phyloP scores from a whole-genome alignment of 2,329 filamentous ascomycete species.

The Fusarium transvaalense region DNA sequence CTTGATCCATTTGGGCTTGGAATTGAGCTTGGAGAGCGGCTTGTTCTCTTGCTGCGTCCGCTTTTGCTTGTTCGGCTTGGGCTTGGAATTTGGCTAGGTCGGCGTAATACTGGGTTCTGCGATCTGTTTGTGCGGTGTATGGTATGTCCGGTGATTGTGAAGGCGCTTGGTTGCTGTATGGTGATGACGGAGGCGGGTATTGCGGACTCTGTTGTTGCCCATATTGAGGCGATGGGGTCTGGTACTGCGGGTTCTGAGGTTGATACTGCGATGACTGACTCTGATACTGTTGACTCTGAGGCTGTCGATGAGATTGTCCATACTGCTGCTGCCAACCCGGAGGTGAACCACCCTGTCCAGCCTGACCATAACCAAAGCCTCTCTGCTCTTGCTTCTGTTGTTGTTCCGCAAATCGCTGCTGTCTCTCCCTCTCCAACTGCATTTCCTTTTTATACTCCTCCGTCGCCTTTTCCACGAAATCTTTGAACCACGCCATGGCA shows the following conservation, averaged over 20 bases:
- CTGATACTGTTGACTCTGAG: conserved; percentile 17
- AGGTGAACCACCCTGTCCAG: neutral
- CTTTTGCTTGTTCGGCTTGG: neutral
- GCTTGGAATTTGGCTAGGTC: neutral
- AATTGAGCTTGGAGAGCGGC: neutral
- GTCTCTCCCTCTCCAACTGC: conserved; percentile 19
- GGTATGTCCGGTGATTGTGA: neutral
- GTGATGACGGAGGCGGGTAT: conserved; percentile 4
- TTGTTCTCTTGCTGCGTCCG: conserved; percentile 1
- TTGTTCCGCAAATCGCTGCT: conserved; percentile 32
- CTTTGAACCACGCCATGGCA: conserved; percentile 43
- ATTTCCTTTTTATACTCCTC: conserved; percentile 41
- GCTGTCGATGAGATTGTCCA: conserved; percentile 8
- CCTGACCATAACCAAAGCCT: conserved; percentile 1
- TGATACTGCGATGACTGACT: conserved; percentile 8
- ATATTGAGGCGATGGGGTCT: conserved; percentile 1
- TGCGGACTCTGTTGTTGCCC: conserved; percentile 8
- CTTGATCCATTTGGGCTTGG: neutral
- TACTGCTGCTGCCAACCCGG: conserved; percentile 18
- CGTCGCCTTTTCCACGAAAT: conserved; percentile 43
- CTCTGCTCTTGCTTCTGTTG: conserved; percentile 27
- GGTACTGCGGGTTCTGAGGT: conserved; percentile 17
- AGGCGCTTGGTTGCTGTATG: neutral
- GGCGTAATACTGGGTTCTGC: neutral
- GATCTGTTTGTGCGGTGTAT: neutral